Base-by-base conservation (phyloP, 2,329 filamentous ascomycete genomes). In the Monosporascus ibericus region DNA sequence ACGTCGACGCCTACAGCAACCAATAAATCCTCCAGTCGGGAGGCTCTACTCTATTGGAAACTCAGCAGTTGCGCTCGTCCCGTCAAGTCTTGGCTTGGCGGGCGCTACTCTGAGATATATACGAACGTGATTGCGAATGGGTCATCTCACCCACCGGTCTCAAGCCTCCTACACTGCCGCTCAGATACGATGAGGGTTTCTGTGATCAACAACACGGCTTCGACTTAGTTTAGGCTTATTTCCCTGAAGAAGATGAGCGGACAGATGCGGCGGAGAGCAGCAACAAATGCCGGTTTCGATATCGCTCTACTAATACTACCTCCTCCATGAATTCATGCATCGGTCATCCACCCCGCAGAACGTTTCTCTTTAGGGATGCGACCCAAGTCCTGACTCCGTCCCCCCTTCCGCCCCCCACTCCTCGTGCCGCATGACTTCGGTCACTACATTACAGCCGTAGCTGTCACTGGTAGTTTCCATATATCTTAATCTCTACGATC, bases 241-340 rank as follows among this genome's bases (percentile, higher is more conserved):
- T 54, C 52, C 50, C 54, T 52, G 49, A 58, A 56, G 53, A 47
- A 55, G 55, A 48, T 42, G 48, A 44, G 44, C 44, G 49, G 47
- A 53, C 57, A 55, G 54, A 60, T 61, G 56, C 50, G 51, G 58
- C 60, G 56, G 52, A 54, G 55, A 48, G 51, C 49, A 55, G 49
- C 57, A 55, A 53, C 55, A 63, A 61, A 57, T 67, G 64, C 63
- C 64, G 64, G 62, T 55, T 57, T 58, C 56, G 57, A 51, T 54
- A 55, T 52, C 53, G 58, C 58, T 60, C 63, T 52, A 60, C 52
- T 63, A 52, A 65, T 64, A 59, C 63, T 58, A 59, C 57, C 54
- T 59, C 62, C 60, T 61, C 60, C 59, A 65, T 66, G 63, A 65
- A 64, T 66, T 66, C 63, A 65, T 65, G 64, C 63, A 67, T 65